phyloP scores from a whole-genome alignment of 306 rosid species.

The Inga leiocalycina region DNA sequence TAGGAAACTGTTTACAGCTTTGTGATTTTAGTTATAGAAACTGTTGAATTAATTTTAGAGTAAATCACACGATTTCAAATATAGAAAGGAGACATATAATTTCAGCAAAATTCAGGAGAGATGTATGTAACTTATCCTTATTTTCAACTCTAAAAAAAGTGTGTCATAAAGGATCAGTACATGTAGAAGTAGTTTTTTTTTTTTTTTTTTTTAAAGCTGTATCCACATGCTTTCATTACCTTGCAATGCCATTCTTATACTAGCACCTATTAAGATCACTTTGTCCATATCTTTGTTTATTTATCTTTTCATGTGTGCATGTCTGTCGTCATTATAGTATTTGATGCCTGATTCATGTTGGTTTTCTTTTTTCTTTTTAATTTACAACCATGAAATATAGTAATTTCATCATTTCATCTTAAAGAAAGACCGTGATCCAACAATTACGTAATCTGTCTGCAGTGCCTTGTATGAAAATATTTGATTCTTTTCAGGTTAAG shows the following conservation, averaged over 20 bases:
- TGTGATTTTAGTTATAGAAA: background rate
- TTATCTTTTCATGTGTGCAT: too few relatives aligned
- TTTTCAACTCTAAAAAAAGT: background rate
- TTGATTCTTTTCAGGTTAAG: conserved; percentile 59
- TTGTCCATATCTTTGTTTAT: background rate
- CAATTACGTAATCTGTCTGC: conserved; percentile 8
- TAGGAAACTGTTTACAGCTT: background rate
- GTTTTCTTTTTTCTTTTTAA: background rate
- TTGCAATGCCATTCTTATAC: conserved; percentile 17
- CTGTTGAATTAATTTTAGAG: conserved; percentile 18
- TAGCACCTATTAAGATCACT: background rate
- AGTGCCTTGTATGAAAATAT: conserved; percentile 8
- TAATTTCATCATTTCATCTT: conserved; percentile 16
- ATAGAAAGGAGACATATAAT: background rate
- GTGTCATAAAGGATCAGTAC: background rate
- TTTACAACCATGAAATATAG: conserved; percentile 20
- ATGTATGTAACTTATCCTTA: too few relatives aligned
- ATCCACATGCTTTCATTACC: background rate
- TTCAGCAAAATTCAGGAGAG: too few relatives aligned
- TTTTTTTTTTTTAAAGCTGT: too few relatives aligned
- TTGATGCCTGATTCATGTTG: background rate
- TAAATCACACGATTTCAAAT: background rate
- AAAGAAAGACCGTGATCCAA: conserved; percentile 1
- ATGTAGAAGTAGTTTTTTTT: background rate
- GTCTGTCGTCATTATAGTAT: too few relatives aligned